A percentile compares a stretch with the other conserved stretches of the same genome.
Conservation (phyloP, 2,329 filamentous ascomycete genomes). For the Talaromyces sp. region DNA sequence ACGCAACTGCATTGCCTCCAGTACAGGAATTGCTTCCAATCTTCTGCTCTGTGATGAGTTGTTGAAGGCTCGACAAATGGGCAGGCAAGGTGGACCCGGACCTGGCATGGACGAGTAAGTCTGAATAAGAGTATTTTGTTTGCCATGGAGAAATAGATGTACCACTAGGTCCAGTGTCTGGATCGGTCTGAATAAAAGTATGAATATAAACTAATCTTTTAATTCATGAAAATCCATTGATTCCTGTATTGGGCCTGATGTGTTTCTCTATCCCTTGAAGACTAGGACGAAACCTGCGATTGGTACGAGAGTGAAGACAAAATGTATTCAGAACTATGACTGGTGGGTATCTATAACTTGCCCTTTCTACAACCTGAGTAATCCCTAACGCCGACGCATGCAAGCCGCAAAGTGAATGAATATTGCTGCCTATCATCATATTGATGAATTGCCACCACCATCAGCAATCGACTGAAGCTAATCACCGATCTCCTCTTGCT, state of each 20-base stretch:
- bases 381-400: constrained; percentile 3
- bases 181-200: constrained; percentile 6
- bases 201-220: constrained; percentile 13
- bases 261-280: background rate
- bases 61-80: constrained; percentile 97
- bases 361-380: background rate
- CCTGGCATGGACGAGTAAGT: constrained; percentile 40
- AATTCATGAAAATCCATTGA: constrained; percentile 4
- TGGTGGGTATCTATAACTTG: constrained; percentile 12
- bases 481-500: constrained; percentile 25
- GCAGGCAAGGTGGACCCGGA: constrained; percentile 40
- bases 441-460: background rate
- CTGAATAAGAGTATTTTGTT: background rate
- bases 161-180: constrained; percentile 6
- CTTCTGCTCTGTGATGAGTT: constrained; percentile 93
- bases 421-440: constrained; percentile 16
- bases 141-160: background rate
- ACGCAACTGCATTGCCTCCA: constrained; percentile 88
- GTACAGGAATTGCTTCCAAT: constrained; percentile 92
- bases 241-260: background rate
- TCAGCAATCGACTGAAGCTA: background rate
- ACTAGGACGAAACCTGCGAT: background rate
- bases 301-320: background rate
- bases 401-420: constrained; percentile 9
- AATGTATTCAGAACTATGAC: background rate